Base-by-base conservation (phyloP, 2,329 filamentous ascomycete species). In the Metarhizium brunneum region DNA sequence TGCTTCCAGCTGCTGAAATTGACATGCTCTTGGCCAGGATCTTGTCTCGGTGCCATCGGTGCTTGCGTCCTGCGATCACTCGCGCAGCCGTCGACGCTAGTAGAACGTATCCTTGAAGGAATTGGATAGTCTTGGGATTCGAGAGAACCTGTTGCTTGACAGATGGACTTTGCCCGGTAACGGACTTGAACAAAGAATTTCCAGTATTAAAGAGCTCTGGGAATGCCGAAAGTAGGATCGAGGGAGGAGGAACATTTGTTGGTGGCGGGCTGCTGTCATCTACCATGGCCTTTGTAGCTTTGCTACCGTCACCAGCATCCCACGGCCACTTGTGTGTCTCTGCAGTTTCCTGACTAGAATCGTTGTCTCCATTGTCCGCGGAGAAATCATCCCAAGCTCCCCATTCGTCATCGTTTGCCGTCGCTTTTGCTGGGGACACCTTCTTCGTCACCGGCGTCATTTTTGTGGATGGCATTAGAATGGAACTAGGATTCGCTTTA, bases 41-140 rank as follows among this genome's bases (percentile, higher is more conserved):
- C 59, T 83, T 86, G 70, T 97, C 92, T 54, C 92, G 83, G 68
- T 95, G 92, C 92, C 92, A 97, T 56, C 92, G 86, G 53, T 88
- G 75, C 64, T 89, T 91, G 56, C 92, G 85, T 11, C 92, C 92
- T 1, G 89, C 88, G 56, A 96, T 85, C 52, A 96, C 81, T 48
- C 86, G 87, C n/a, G 84, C 88, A 29, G 87, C 85, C 11, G 90
- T 88, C 2, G 77, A 78, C 0, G 80, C 81, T 5, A 90, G 71
- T 56, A 75, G 74, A 3, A 91, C 70, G 60, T 88, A 89, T 30
- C 78, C 81, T 52, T 76, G 74, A 1, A 92, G 74, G 60, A 89
- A 91, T 4, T 76, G 69, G 10, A 84, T 72, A 0, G 85, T 84
- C 32, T 77, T 77, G 2, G 82, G 76, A 55, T 88, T 80, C 4